These are phyloP conservation scores for Pugionium cornutum DNA, from an alignment of 345 rosid species.

Conservation along the genomic window DNA sequence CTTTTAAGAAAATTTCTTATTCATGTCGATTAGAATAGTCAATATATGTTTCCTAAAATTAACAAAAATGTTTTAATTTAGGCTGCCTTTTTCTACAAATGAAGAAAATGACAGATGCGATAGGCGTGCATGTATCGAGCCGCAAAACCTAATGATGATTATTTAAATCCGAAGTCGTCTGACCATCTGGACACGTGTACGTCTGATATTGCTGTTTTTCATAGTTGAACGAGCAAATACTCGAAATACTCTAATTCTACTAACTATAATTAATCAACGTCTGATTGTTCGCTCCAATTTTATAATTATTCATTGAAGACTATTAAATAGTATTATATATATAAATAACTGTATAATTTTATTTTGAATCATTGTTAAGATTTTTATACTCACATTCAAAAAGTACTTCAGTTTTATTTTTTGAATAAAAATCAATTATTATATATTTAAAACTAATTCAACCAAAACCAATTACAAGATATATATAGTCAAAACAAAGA, in stretches of 20 bases:
- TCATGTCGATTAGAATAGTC: constrained; percentile 11
- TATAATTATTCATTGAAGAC: too few relatives aligned
- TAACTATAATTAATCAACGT: constrained; percentile 13
- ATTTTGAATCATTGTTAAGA: too few relatives aligned
- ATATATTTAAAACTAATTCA: too few relatives aligned
- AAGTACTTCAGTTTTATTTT: too few relatives aligned
- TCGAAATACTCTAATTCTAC: constrained; percentile 31
- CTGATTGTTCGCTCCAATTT: constrained; percentile 27
- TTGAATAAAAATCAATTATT: too few relatives aligned
- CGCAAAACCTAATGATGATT: constrained; percentile 38
- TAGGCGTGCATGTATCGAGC: constrained; percentile 43
- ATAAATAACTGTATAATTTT: too few relatives aligned
- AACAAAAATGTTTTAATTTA: constrained; percentile 21
- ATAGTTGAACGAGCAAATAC: constrained; percentile 36
- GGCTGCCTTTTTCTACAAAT: constrained; percentile 12
- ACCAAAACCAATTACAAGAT: too few relatives aligned
- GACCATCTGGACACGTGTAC: constrained; percentile 14
- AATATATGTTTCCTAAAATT: constrained; percentile 18
- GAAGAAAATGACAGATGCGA: constrained; percentile 21
- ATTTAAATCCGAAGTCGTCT: constrained; percentile 30
- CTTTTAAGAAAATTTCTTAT: background rate
- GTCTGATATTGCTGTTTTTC: constrained; percentile 6
- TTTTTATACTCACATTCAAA: too few relatives aligned
- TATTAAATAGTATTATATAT: too few relatives aligned
- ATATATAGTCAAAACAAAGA: too few relatives aligned